Conservation (phyloP, 23 red algal genomes). For the Cyanidiococcus yangmingshanensis region DNA sequence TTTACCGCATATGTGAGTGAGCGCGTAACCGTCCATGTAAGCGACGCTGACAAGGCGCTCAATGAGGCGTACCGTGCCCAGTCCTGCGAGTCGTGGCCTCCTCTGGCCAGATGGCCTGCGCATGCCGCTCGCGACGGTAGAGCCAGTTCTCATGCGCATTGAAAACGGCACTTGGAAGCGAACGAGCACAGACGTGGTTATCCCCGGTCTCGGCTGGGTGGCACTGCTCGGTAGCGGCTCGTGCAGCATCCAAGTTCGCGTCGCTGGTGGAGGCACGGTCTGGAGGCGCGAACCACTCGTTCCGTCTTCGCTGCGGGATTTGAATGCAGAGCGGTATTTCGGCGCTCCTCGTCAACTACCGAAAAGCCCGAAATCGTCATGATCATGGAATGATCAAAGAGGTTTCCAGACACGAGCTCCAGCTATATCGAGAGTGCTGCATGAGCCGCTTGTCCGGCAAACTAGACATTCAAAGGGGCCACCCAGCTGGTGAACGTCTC, state of each 20-base stretch:
- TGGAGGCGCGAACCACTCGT: conserved; percentile 74
- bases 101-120: conserved; percentile 35
- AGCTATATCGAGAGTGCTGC: too few relatives aligned
- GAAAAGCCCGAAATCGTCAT: background rate
- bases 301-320: conserved; percentile 52
- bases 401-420: too few relatives aligned
- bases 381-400: background rate
- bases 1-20: conserved; percentile 64
- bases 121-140: conserved; percentile 42
- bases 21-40: conserved; percentile 83
- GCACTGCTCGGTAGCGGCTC: conserved; percentile 54
- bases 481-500: too few relatives aligned
- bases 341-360: background rate
- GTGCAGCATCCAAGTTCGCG: conserved; percentile 36
- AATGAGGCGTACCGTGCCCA: conserved; percentile 43
- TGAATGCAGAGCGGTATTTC: background rate
- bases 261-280: conserved; percentile 63
- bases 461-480: too few relatives aligned
- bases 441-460: too few relatives aligned
- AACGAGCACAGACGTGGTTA: conserved; percentile 50
- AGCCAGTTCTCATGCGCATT: conserved; percentile 37
- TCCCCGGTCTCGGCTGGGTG: conserved; percentile 80
- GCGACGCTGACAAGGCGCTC: conserved; percentile 32
- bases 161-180: conserved; percentile 54
- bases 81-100: conserved; percentile 42